Conservation (phyloP, 2,329 filamentous ascomycete species). For the Colletotrichum sp. region DNA sequence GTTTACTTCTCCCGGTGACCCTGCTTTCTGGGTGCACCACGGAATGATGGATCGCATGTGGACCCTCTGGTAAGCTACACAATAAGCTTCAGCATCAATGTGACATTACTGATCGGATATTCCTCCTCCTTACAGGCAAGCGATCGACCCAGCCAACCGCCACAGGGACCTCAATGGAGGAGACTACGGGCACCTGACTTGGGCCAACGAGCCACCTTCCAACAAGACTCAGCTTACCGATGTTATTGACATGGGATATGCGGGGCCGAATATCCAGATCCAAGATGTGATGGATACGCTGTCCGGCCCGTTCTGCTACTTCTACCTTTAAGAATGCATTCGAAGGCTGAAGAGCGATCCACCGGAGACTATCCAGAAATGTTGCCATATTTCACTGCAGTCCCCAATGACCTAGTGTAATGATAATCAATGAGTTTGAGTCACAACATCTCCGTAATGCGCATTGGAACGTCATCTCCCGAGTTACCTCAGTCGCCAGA, state of each 20-base stretch:
- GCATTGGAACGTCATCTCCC: too few relatives aligned
- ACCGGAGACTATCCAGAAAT: too few relatives aligned
- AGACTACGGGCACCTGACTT: slow-evolving; percentile 32
- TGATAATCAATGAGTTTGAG: too few relatives aligned
- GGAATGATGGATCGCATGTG: slow-evolving; percentile 32
- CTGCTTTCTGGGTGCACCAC: slow-evolving; percentile 28
- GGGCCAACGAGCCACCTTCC: slow-evolving; percentile 31
- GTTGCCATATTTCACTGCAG: too few relatives aligned
- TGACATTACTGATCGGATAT: background rate
- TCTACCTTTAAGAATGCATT: slow-evolving; percentile 25
- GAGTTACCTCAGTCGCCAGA: too few relatives aligned
- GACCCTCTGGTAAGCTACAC: slow-evolving; percentile 24
- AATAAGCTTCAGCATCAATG: background rate
- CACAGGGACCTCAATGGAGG: slow-evolving; percentile 28
- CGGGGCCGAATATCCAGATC: slow-evolving; percentile 28
- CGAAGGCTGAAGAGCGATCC: too few relatives aligned
- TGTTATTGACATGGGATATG: slow-evolving; percentile 34
- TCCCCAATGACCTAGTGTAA: background rate
- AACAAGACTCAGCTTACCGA: slow-evolving; percentile 27
- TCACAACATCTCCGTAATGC: too few relatives aligned
- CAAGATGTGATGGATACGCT: slow-evolving; percentile 33
- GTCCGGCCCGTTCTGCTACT: slow-evolving; percentile 32
- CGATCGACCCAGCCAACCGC: slow-evolving; percentile 23
- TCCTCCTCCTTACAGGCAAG: slow-evolving; percentile 9
- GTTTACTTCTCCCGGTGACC: slow-evolving; percentile 27